A percentile compares a stretch with the other conserved stretches of the same genome.
Conservation (phyloP, 345 rosid species). For the Citrus trifoliata region DNA sequence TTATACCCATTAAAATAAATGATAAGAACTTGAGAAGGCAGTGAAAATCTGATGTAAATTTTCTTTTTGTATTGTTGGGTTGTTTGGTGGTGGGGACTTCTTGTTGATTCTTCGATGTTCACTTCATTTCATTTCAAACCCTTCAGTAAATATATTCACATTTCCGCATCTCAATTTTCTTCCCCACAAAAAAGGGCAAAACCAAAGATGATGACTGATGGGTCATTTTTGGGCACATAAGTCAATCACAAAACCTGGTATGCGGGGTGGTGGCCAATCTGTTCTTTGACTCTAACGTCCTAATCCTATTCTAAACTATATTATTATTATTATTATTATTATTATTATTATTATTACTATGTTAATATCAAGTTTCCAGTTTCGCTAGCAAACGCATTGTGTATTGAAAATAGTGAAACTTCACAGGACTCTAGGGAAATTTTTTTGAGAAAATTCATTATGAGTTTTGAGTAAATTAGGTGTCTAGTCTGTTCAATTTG, state of each 20-base stretch:
- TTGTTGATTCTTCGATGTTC: background rate
- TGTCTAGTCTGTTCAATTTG: constrained; percentile 17
- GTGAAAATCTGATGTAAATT: background rate
- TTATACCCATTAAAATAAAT: background rate
- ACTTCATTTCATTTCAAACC: background rate
- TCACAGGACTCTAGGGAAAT: background rate
- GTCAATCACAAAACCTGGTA: background rate
- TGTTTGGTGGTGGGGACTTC: constrained; percentile 5
- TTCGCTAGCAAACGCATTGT: background rate
- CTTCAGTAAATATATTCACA: background rate
- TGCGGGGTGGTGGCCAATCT: constrained; percentile 18
- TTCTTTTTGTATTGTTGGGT: background rate
- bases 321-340: background rate
- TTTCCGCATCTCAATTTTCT: background rate
- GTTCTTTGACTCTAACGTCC: constrained; percentile 25
- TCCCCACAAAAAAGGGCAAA: background rate
- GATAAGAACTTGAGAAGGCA: too few relatives aligned
- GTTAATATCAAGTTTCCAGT: background rate
- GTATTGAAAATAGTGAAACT: background rate
- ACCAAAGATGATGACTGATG: background rate
- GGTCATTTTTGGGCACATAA: background rate
- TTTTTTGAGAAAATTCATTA: background rate
- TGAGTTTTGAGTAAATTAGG: constrained; percentile 7
- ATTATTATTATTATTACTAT: background rate
- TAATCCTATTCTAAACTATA: background rate